These are phyloP conservation scores for Baorangia bicolor DNA, from an alignment of 768 basidiomycete genomes.

Conservation along the genomic window DNA sequence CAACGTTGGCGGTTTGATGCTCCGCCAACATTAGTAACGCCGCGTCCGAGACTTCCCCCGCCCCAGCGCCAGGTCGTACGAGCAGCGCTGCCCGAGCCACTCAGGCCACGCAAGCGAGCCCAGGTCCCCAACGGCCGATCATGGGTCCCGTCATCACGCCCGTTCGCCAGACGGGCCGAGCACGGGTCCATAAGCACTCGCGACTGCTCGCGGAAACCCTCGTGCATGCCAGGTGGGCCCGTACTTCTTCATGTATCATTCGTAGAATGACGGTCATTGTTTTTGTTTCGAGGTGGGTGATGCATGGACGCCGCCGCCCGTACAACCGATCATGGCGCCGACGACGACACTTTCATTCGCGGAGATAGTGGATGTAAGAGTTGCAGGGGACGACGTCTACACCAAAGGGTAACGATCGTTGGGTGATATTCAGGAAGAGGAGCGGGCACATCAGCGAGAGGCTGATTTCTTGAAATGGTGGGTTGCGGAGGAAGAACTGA, in stretches of 20 bases:
- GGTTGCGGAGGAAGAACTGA: too few relatives aligned
- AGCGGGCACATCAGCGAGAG: conserved; percentile 62
- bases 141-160: conserved; percentile 69
- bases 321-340: conserved; percentile 37
- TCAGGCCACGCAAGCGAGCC: conserved; percentile 26
- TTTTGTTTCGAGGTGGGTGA: conserved; percentile 28
- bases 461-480: conserved; percentile 79
- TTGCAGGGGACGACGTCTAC: conserved; percentile 54
- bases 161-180: conserved; percentile 42
- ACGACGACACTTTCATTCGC: conserved; percentile 55
- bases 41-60: conserved; percentile 5
- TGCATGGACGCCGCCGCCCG: conserved; percentile 79
- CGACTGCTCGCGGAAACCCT: conserved; percentile 39
- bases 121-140: conserved; percentile 25
- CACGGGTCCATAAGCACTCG: conserved; percentile 23
- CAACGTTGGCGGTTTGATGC: conserved; percentile 7
- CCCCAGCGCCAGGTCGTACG: not conserved
- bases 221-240: conserved; percentile 50
- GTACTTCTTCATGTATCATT: not conserved
- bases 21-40: conserved; percentile 3
- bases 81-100: conserved; percentile 12
- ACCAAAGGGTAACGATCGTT: conserved; percentile 58
- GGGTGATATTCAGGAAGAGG: conserved; percentile 86
- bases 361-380: conserved; percentile 77
- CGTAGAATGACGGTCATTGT: not conserved